Percentiles rank a stretch among this genome's conserved stretches.
phyloP scores from a whole-genome alignment of 139 green algal species.

The Chlorella sp. region DNA sequence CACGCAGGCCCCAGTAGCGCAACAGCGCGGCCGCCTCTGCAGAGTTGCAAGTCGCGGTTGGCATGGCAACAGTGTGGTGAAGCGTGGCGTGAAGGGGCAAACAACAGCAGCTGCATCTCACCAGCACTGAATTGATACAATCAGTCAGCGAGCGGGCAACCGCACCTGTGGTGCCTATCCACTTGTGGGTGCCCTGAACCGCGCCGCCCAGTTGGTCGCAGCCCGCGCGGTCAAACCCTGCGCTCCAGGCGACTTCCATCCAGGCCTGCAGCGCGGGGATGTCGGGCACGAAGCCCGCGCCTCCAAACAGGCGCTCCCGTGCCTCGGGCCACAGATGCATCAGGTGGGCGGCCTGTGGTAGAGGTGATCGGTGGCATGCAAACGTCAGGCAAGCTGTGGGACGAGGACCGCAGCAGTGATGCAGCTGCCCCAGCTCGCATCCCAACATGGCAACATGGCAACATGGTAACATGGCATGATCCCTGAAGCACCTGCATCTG shows the following conservation, averaged over 20 bases:
- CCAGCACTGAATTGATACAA: too few species aligned
- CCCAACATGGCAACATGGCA: not conserved
- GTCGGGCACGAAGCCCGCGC: slow-evolving; percentile 62
- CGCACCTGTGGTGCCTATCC: slow-evolving; percentile 20
- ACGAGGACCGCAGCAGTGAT: not conserved
- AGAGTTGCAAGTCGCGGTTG: too few species aligned
- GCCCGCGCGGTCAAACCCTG: slow-evolving; percentile 62
- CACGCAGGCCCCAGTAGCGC: slow-evolving; percentile 66
- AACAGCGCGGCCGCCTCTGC: slow-evolving; percentile 79
- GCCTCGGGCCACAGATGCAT: slow-evolving; percentile 15
- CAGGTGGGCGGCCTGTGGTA: too few species aligned
- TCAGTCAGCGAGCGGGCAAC: too few species aligned
- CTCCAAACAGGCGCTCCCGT: slow-evolving; percentile 53
- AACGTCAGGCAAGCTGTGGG: not conserved
- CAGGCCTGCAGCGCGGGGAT: slow-evolving; percentile 70
- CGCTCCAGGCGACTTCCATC: slow-evolving; percentile 57
- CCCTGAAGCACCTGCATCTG: slow-evolving; percentile 51
- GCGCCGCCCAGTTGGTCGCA: slow-evolving; percentile 52
- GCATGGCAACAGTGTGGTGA: too few species aligned
- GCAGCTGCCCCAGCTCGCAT: not conserved
- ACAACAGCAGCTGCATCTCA: too few species aligned
- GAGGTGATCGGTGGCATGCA: not conserved
- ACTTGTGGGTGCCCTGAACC: slow-evolving; percentile 49
- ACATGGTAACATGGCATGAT: not conserved
- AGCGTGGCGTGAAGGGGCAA: too few species aligned